Evolutionary conservation across 495 filamentous ascomycete species (phyloP), one percentile per base, ranked within the genome.

Genomic region (Penicillium diatomitis): DNA sequence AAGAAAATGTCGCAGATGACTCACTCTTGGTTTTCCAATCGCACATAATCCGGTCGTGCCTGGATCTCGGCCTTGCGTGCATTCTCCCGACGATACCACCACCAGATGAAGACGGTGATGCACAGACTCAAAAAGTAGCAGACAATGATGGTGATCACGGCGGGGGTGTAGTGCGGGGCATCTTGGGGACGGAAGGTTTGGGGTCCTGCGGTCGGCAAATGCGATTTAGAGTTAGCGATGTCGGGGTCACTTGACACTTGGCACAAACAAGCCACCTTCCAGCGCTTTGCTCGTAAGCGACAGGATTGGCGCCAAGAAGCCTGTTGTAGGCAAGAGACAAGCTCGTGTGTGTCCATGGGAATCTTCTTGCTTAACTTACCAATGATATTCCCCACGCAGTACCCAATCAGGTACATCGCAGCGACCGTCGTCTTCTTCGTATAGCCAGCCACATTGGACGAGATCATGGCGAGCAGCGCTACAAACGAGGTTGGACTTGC

Each of bases 361-460:
- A 1, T 20, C 20, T 20, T 20, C 20, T 20, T 20, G 20, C 20
- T 20, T 0, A 20, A 20, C 20, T 68, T 64, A 41, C 76, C 74
- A 44, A 76, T 73, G 32, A 74, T 66, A 45, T 63, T 63, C 10
- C 60, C 60, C 11, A 70, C 72, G 52, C 81, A 84, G 50, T 85
- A 86, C 1, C 71, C 75, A 38, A 86, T 81, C n/a, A 88, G 62
- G 49, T 84, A 86, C 44, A 88, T 60, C 0, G 82, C 83, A 0
- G 82, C 82, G 1, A 85, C 78, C 0, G 83, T 87, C 0, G 83
- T 87, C 63, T 86, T 87, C 68, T 87, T 86, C 7, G 84, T 87
- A 60, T 84, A 87, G 11, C 84, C 83, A 0, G 83, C 80, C 5
- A 86, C 77, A 51, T 88, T 87, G 20, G 75, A 79, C 0, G 74